Conservation (phyloP, 2,329 filamentous ascomycete species). For the Phyllosticta citribraziliensis region DNA sequence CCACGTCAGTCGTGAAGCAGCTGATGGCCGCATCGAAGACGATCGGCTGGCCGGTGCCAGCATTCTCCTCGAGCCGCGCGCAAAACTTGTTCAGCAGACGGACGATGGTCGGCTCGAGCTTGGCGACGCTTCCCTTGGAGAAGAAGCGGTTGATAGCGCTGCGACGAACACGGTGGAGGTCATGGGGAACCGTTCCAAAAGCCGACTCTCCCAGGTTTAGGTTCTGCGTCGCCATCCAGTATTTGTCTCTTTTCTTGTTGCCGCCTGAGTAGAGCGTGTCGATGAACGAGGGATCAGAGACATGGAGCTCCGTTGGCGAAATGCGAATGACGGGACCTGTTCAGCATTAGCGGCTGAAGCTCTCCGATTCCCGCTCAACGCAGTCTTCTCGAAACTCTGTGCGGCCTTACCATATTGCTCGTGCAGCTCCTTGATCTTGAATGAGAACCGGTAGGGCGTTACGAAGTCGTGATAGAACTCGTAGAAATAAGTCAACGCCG, state of each 20-base stretch:
- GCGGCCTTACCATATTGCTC: constrained; percentile 21
- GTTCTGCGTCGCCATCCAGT: constrained; percentile 8
- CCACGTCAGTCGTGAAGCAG: constrained; percentile 16
- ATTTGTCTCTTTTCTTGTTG: constrained; percentile 13
- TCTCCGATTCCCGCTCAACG: too few relatives aligned
- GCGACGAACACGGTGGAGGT: constrained; percentile 17
- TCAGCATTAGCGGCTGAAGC: not conserved
- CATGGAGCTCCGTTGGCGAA: constrained; percentile 34
- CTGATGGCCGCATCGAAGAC: constrained; percentile 13
- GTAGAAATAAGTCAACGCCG: constrained; percentile 25
- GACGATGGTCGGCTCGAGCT: constrained; percentile 12
- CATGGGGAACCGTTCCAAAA: constrained; percentile 8
- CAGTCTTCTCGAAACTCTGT: too few relatives aligned
- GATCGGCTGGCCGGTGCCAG: constrained; percentile 11
- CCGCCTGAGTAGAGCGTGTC: constrained; percentile 21
- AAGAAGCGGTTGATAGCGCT: constrained; percentile 13
- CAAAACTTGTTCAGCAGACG: constrained; percentile 10
- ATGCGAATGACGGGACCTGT: constrained; percentile 34
- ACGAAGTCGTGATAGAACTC: constrained; percentile 29
- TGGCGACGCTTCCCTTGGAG: constrained; percentile 7
- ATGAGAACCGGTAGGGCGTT: constrained; percentile 21
- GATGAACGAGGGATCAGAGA: constrained; percentile 31
- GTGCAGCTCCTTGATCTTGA: constrained; percentile 28
- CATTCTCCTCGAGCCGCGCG: constrained; percentile 10
- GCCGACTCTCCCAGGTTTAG: constrained; percentile 6